These are phyloP conservation scores for Boletus coccyginus DNA, from an alignment of 768 basidiomycete species.

Conservation along the genomic window DNA sequence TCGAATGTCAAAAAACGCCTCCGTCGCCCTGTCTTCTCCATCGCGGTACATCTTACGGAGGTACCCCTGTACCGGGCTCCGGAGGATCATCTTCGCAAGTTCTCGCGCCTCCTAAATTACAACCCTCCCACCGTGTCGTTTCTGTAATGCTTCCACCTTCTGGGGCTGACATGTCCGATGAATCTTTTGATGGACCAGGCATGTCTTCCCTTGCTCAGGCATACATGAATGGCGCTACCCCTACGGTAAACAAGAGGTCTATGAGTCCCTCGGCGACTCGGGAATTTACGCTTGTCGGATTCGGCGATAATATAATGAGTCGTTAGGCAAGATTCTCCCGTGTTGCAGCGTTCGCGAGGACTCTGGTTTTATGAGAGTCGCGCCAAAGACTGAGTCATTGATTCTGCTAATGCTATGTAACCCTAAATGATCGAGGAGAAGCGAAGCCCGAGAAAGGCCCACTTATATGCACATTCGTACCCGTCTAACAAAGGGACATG, in stretches of 20 bases:
- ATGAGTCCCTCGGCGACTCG: conserved; percentile 55
- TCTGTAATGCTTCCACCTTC: conserved; percentile 60
- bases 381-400: conserved; percentile 59
- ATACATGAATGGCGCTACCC: conserved; percentile 69
- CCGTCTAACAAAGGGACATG: too few species aligned
- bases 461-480: too few species aligned
- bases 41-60: conserved; percentile 52
- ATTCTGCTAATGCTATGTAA: background rate
- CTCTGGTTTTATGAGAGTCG: conserved; percentile 92
- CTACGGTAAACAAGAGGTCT: conserved; percentile 41
- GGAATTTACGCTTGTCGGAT: conserved; percentile 63
- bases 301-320: conserved; percentile 94
- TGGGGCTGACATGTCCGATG: conserved; percentile 46
- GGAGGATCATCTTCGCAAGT: conserved; percentile 32
- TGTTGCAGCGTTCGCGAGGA: conserved; percentile 94
- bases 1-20: conserved; percentile 54
- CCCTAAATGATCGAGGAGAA: too few species aligned
- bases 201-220: conserved; percentile 81
- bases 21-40: conserved; percentile 68
- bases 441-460: too few species aligned
- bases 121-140: conserved; percentile 66
- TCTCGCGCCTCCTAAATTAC: conserved; percentile 28
- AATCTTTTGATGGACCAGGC: conserved; percentile 53
- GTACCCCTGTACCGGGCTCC: conserved; percentile 35
- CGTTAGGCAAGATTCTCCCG: conserved; percentile 88